phyloP scores from a whole-genome alignment of 2,329 filamentous ascomycete species.

The Endocalyx cinctus region DNA sequence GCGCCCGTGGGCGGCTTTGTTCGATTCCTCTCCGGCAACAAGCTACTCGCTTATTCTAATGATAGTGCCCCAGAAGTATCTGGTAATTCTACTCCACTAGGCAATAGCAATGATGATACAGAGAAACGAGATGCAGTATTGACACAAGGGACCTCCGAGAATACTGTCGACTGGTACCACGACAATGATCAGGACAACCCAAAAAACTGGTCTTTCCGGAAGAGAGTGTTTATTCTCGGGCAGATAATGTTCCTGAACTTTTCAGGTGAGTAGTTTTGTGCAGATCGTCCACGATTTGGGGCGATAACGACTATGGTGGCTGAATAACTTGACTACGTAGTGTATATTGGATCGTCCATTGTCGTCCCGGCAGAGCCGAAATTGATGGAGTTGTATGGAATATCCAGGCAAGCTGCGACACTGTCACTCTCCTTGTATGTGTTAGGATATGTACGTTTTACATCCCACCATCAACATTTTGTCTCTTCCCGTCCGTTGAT shows the following conservation, averaged over 20 bases:
- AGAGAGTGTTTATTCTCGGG: not conserved
- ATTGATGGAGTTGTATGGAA: not conserved
- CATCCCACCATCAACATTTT: not conserved
- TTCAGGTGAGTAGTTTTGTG: not conserved
- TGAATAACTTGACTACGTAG: no score
- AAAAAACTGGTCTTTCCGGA: not conserved
- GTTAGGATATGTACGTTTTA: not conserved
- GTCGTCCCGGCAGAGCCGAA: not conserved
- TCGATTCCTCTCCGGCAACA: not conserved
- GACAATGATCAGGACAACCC: not conserved
- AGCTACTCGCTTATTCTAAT: not conserved
- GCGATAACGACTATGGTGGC: not conserved
- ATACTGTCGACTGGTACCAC: not conserved
- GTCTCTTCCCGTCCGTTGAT: not conserved
- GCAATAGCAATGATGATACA: not conserved
- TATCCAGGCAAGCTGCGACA: not conserved
- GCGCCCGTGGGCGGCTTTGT: not conserved
- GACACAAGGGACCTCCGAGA: not conserved
- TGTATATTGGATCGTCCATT: not conserved
- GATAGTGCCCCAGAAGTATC: not conserved
- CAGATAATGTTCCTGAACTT: not conserved
- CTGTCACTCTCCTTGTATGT: not conserved
- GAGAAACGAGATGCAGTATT: not conserved
- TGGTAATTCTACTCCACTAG: not conserved
- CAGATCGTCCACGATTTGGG: not conserved